Evolutionary conservation across 2,329 filamentous ascomycete species (phyloP), one percentile per base, ranked within the genome.

Genomic region (Coniochaeta pulveracea): DNA sequence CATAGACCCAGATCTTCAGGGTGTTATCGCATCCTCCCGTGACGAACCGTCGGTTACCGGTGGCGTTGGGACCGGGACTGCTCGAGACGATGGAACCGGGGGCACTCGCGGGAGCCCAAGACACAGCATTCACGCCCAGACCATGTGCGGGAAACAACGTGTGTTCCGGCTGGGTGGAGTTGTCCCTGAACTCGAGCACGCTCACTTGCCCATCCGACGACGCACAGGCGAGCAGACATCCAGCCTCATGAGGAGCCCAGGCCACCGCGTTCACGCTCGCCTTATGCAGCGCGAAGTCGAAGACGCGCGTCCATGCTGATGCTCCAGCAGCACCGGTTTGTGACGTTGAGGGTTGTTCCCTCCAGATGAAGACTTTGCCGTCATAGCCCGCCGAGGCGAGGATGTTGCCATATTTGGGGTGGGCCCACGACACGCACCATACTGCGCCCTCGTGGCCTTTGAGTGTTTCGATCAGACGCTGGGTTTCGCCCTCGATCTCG

Each of bases 361-460:
- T 85, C 86, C 89, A 98, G 69, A 98, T 93, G 57, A 96, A 78
- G 44, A 98, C 89, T 61, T 94, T 94, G 60, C 89, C 91, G 60
- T 98, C 91, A 64, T 95, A 98, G 44, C 84, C 85, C 33, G 86
- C 85, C 41, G 85, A 93, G 36, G 91, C 91, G 40, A 98, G 80
- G 53, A 98, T 95, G 57, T 89, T 95, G 64, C 91, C 91, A 60
- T 93, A 96, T 57, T 98, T 96, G 42, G 91, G 91, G 54, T 98
- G 91, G 31, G 89, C 88, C 91, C 91, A 98, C 48, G 88, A 82
- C 38, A 96, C 85, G 56, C 85, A 93, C 91, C 91, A 98, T 38
- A 98, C 89, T 22, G 91, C 86, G 42, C 89, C 89, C 59, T 98
- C 91, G 55, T 98, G 91, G 44, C 89, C 89, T 63, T 93, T 94